A percentile compares a stretch with the other conserved stretches of the same genome.
Conservation (phyloP, 495 filamentous ascomycete species). For the Entonaema liquescens region DNA sequence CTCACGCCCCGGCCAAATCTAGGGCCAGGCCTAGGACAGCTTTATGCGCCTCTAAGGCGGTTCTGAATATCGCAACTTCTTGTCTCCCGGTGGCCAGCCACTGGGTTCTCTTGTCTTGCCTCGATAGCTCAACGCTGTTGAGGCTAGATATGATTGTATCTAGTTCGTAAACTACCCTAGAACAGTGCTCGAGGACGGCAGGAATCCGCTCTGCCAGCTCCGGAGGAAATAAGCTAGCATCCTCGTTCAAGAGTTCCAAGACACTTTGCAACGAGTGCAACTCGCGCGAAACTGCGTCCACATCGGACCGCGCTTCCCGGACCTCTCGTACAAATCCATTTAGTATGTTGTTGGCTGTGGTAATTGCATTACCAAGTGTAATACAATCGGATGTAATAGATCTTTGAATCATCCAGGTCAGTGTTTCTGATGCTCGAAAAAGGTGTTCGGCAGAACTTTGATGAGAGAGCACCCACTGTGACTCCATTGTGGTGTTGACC, state of each 20-base stretch:
- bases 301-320: constrained; percentile 56
- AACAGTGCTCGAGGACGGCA: constrained; percentile 48
- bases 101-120: constrained; percentile 51
- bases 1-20: constrained; percentile 53
- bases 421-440: constrained; percentile 38
- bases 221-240: constrained; percentile 50
- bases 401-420: constrained; percentile 45
- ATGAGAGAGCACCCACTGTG: constrained; percentile 37
- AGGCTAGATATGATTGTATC: constrained; percentile 46
- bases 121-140: constrained; percentile 42
- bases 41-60: constrained; percentile 52
- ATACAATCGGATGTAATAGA: constrained; percentile 56
- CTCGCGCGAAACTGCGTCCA: constrained; percentile 57
- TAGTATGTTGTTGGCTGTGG: constrained; percentile 43
- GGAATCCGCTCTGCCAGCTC: constrained; percentile 50
- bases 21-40: constrained; percentile 51
- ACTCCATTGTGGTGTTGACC: constrained; percentile 40
- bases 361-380: constrained; percentile 48
- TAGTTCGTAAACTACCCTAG: constrained; percentile 48
- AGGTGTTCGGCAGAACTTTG: constrained; percentile 29
- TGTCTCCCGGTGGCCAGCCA: constrained; percentile 50
- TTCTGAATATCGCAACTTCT: constrained; percentile 48
- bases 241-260: constrained; percentile 56
- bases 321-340: constrained; percentile 55
- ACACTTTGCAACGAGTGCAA: constrained; percentile 58